These are phyloP conservation scores for Desmodesmus armatus DNA, from an alignment of 139 green algal genomes.

Conservation along the genomic window DNA sequence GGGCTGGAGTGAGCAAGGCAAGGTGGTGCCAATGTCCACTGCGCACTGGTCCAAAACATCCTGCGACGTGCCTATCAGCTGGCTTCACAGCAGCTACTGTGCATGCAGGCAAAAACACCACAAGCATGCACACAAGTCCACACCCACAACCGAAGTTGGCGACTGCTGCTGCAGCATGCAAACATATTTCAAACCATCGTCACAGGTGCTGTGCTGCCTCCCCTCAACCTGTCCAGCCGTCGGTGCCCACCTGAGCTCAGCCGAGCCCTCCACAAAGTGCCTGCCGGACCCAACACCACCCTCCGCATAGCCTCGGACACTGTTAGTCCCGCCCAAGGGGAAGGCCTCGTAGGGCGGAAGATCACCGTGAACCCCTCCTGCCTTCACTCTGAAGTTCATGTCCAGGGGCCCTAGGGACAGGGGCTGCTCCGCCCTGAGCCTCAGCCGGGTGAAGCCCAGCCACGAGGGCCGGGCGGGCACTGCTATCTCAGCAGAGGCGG, in stretches of 20 bases:
- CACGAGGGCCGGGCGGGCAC: constrained; percentile 80
- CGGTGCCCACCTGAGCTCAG: constrained; percentile 80
- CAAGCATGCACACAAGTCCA: background rate
- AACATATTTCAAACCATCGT: too few relatives aligned
- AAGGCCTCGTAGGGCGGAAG: constrained; percentile 98
- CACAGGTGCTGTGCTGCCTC: too few relatives aligned
- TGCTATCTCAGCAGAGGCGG: constrained; percentile 79
- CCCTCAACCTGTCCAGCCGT: too few relatives aligned
- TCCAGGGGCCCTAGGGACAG: constrained; percentile 65
- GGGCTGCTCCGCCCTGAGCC: constrained; percentile 69
- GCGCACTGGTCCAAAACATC: too few relatives aligned
- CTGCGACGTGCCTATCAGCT: too few relatives aligned
- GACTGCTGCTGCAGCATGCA: too few relatives aligned
- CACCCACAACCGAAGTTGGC: background rate
- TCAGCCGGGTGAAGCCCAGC: constrained; percentile 87
- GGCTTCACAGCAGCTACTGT: too few relatives aligned
- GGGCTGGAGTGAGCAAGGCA: too few relatives aligned
- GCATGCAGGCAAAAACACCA: background rate
- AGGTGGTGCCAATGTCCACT: too few relatives aligned
- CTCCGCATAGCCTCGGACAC: constrained; percentile 91
- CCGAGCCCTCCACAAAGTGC: constrained; percentile 82
- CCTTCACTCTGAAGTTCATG: constrained; percentile 65
- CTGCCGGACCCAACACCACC: constrained; percentile 91
- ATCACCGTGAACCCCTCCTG: constrained; percentile 85
- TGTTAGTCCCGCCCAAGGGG: constrained; percentile 93